Conservation (phyloP, 129 eudicot species). For the Arctium minus region DNA sequence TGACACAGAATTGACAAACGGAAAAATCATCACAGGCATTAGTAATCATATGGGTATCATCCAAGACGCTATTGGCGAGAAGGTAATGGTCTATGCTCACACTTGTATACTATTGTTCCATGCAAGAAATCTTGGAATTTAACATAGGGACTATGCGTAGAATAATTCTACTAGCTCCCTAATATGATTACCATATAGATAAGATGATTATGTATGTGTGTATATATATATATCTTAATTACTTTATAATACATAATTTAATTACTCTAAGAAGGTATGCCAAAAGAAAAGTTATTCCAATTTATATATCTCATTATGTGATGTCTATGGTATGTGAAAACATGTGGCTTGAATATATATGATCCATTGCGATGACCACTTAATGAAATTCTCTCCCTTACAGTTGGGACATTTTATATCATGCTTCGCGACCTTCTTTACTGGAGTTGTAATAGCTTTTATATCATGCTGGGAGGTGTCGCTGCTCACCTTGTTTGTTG, state of each 20-base stretch:
- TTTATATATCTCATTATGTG: not conserved
- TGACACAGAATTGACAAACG: conserved; percentile 70
- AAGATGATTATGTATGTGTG: no score
- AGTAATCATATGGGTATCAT: conserved; percentile 77
- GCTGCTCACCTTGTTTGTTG: conserved; percentile 65
- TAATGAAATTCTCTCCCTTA: not conserved
- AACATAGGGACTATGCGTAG: not conserved
- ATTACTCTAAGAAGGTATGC: no score
- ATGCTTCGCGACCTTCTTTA: conserved; percentile 67
- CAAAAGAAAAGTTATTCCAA: not conserved
- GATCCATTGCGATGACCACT: not conserved
- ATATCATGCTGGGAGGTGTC: conserved; percentile 81
- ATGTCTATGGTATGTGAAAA: not conserved
- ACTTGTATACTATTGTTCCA: conserved; percentile 1
- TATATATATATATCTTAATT: no score
- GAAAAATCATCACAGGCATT: conserved; percentile 62
- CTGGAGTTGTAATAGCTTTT: conserved; percentile 73
- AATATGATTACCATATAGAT: no score
- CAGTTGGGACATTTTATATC: conserved; percentile 85
- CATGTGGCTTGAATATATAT: not conserved
- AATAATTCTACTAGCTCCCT: not conserved
- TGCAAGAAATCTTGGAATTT: not conserved
- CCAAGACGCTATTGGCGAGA: conserved; percentile 89
- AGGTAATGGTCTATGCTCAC: conserved; percentile 40
- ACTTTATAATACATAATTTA: no score